Evolutionary conservation across 495 filamentous ascomycete species (phyloP).

Genomic region (Glutinoglossum americanum): DNA sequence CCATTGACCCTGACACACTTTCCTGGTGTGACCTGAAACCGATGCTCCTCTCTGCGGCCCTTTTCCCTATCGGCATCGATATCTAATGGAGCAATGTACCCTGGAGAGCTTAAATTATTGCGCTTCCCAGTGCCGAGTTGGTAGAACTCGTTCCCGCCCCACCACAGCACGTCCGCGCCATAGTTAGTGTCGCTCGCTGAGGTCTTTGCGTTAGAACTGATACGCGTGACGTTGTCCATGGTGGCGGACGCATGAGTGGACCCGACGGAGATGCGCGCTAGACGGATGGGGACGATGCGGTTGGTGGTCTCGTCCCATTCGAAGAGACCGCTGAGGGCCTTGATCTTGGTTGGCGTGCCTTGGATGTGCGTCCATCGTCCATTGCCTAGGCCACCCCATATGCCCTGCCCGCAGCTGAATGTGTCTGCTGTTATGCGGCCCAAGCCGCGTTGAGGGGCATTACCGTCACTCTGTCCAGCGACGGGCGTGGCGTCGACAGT

Average conservation of each 20-base stretch:
- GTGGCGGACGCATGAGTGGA: slow-evolving; percentile 59
- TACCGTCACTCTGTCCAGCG: slow-evolving; percentile 24
- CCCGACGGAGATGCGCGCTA: slow-evolving; percentile 49
- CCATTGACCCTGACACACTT: slow-evolving; percentile 43
- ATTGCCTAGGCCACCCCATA: slow-evolving; percentile 61
- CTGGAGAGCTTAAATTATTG: slow-evolving; percentile 51
- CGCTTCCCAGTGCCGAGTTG: slow-evolving; percentile 83
- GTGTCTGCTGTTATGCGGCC: slow-evolving; percentile 46
- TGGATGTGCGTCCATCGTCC: slow-evolving; percentile 85
- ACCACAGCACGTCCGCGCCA: slow-evolving; percentile 73
- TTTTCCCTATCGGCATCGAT: slow-evolving; percentile 24
- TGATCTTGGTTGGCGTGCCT: slow-evolving; percentile 56
- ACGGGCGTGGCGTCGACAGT: slow-evolving; percentile 53
- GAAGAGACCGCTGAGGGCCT: slow-evolving; percentile 53
- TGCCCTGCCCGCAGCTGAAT: slow-evolving; percentile 70
- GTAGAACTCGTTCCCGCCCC: slow-evolving; percentile 84
- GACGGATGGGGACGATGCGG: slow-evolving; percentile 50
- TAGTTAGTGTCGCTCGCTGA: slow-evolving; percentile 47
- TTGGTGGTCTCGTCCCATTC: slow-evolving; percentile 64
- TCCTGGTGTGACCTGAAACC: slow-evolving; percentile 71
- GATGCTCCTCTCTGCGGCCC: slow-evolving; percentile 37
- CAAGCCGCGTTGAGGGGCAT: slow-evolving; percentile 16
- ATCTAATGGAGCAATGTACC: slow-evolving; percentile 59
- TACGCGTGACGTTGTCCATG: slow-evolving; percentile 53
- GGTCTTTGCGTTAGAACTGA: slow-evolving; percentile 26